Conservation (phyloP, 2,329 filamentous ascomycete species). For the Penicillium concentricum region DNA sequence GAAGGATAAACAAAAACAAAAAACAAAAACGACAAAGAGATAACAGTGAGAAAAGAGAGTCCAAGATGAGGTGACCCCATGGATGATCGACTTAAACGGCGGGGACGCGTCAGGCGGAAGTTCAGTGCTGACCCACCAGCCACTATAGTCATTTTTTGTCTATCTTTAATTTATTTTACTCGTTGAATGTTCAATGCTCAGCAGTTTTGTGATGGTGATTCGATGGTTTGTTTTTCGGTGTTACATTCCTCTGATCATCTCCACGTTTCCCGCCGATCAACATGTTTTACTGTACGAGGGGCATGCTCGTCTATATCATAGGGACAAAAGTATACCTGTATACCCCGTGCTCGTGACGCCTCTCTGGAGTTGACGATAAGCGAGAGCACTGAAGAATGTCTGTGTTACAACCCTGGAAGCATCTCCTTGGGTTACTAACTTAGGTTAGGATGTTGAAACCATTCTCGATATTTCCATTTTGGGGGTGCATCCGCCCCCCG, state of each 20-base stretch:
- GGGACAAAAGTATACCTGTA: too few relatives aligned
- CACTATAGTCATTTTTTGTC: background rate
- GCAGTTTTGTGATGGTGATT: background rate
- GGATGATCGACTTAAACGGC: background rate
- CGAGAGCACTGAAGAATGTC: background rate
- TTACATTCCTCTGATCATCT: background rate
- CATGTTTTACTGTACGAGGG: background rate
- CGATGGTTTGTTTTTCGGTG: background rate
- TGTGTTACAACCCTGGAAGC: background rate
- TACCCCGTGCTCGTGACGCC: background rate
- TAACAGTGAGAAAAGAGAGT: background rate
- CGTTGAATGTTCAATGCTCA: background rate
- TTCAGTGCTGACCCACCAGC: background rate
- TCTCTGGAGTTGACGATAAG: background rate
- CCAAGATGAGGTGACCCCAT: constrained; percentile 2
- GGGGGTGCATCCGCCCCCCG: background rate
- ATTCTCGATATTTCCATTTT: background rate
- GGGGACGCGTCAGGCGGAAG: constrained; percentile 2
- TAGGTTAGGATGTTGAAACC: background rate
- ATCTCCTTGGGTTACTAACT: background rate
- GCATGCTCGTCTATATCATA: background rate
- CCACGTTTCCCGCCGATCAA: background rate
- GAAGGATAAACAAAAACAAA: background rate
- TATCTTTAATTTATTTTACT: background rate
- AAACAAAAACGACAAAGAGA: background rate